Conservation (phyloP, 164 flowering plant species). For the Stephania yunnanensis region DNA sequence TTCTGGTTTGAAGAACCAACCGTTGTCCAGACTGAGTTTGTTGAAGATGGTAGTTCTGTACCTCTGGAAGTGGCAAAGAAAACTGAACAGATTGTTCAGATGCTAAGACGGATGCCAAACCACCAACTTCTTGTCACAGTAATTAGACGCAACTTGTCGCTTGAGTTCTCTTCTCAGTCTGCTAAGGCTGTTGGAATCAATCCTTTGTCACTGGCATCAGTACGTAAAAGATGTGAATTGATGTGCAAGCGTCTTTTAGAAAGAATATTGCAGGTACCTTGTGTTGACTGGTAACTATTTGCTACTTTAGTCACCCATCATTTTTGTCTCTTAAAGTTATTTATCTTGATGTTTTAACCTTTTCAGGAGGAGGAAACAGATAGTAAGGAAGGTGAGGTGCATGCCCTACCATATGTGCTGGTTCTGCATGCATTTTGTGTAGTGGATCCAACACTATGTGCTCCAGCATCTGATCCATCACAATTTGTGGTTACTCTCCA, state of each 20-base stretch:
- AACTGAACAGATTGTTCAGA: slow-evolving; percentile 91
- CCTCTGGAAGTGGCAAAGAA: slow-evolving; percentile 84
- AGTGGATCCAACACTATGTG: slow-evolving; percentile 91
- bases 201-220: slow-evolving; percentile 66
- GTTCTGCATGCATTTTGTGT: slow-evolving; percentile 88
- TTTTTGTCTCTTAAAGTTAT: background rate
- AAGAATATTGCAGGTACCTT: slow-evolving; percentile 79
- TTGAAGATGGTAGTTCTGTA: slow-evolving; percentile 79
- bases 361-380: slow-evolving; percentile 71
- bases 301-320: background rate
- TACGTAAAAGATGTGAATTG: slow-evolving; percentile 84
- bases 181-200: slow-evolving; percentile 87
- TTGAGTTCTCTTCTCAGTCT: slow-evolving; percentile 92
- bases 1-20: slow-evolving; percentile 97
- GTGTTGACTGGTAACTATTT: background rate
- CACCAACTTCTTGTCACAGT: slow-evolving; percentile 78
- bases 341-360: background rate
- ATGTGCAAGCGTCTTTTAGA: slow-evolving; percentile 97
- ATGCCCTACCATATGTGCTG: slow-evolving; percentile 74
- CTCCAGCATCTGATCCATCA: slow-evolving; percentile 88
- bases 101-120: slow-evolving; percentile 69
- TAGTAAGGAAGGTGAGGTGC: slow-evolving; percentile 57
- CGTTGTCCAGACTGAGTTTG: slow-evolving; percentile 45
- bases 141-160: slow-evolving; percentile 74
- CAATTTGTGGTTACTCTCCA: slow-evolving; percentile 93